Evolutionary conservation across 2,329 filamentous ascomycete species (phyloP).

Genomic region (Fusarium staphyleae): DNA sequence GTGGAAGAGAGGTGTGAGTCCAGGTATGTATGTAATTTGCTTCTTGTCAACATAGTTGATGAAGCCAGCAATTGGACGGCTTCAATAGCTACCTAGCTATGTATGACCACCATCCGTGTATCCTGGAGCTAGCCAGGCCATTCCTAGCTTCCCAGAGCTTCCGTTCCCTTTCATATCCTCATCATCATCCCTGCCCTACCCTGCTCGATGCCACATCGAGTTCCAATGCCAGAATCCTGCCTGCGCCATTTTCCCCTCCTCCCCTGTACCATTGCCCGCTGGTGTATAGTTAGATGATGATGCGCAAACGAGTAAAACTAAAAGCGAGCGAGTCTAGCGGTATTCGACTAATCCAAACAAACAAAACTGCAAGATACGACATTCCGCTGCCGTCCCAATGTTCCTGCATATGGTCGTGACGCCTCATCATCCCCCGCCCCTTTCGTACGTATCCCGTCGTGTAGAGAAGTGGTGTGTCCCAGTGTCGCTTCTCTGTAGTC

Average conservation of each 20-base stretch:
- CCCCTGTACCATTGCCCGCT: slow-evolving; percentile 37
- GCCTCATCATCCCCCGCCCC: slow-evolving; percentile 25
- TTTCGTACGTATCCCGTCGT: slow-evolving; percentile 33
- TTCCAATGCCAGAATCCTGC: slow-evolving; percentile 30
- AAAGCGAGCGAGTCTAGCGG: slow-evolving; percentile 30
- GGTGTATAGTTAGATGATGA: slow-evolving; percentile 37
- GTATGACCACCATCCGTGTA: not conserved
- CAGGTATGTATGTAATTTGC: not conserved
- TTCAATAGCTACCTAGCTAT: not conserved
- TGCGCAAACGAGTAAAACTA: slow-evolving; percentile 34
- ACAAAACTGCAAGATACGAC: slow-evolving; percentile 21
- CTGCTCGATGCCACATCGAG: slow-evolving; percentile 19
- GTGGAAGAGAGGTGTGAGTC: not conserved
- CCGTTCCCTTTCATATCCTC: slow-evolving; percentile 27
- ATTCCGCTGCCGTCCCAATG: slow-evolving; percentile 30
- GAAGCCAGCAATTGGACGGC: too few species aligned
- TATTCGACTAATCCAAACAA: slow-evolving; percentile 25
- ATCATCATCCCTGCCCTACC: slow-evolving; percentile 16
- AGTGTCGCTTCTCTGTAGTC: slow-evolving; percentile 42
- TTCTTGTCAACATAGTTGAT: too few species aligned
- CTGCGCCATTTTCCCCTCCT: slow-evolving; percentile 28
- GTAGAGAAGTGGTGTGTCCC: slow-evolving; percentile 41
- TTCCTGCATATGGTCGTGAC: slow-evolving; percentile 41
- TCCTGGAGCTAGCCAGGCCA: slow-evolving; percentile 42
- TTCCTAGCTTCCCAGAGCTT: slow-evolving; percentile 43